Base-by-base conservation (phyloP, 495 filamentous ascomycete genomes). In the Clavariopsis aquatica region DNA sequence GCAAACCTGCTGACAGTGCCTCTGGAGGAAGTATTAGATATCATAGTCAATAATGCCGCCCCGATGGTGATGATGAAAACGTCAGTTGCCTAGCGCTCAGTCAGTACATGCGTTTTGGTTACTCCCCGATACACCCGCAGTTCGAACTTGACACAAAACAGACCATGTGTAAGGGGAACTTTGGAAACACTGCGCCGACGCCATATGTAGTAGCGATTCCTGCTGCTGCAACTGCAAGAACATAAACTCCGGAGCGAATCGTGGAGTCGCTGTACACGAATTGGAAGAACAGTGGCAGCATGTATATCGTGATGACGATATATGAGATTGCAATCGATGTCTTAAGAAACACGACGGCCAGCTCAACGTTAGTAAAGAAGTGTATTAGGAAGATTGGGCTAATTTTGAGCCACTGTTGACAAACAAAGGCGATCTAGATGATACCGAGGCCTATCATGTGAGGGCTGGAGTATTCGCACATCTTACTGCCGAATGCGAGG, bases 321-420 rank as follows among this genome's bases (percentile, higher is more conserved):
- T 65, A 71, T 24, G 65, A 76, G 1, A 74, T 73, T 0, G 77
- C 70, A 5, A 73, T 78, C 34, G 73, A 59, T 13, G 69, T 38
- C 65, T 81, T 82, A 0, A 86, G 72, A 23, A 85, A 84, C 34
- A 36, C 79, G 70, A 0, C 75, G 77, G 0, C 77, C 78, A 20
- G 72, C 70, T 2, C 64, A 62, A 24, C 87, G 71, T 47, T 46
- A 60, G 85, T 78, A 20, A 86, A 76, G 0, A 79, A 72, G 0
- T 86, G 85, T 66, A 86, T 84, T 26, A 86, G 73, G 1, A 85
- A 80, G 23, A 75, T 72, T 0, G 66, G 56, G 0, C 54, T 26
- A 0, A 78, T 82, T 5, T 84, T 87, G 31, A 84, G 72, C 23
- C 69, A 68, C 70, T 88, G 85, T 64, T 86, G 82, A 1, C 82